Percentiles rank a stretch among this genome's conserved stretches.
Conservation (phyloP, 495 filamentous ascomycete genomes). For the Aspergillus kassunensis region DNA sequence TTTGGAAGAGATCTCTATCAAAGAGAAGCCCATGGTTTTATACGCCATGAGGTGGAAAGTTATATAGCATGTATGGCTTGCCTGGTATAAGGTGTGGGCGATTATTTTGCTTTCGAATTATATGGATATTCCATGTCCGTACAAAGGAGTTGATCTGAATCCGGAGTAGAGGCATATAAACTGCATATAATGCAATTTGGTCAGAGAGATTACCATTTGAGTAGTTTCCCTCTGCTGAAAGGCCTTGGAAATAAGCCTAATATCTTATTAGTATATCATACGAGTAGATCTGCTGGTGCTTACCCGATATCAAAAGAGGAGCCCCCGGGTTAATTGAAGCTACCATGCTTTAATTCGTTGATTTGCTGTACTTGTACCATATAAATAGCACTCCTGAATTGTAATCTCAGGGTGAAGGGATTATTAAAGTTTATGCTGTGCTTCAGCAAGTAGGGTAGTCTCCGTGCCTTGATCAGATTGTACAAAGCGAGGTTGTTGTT, state of each 20-base stretch:
- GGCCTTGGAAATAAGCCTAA: slow-evolving; percentile 3
- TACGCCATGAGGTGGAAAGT: slow-evolving; percentile 13
- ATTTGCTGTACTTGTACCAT: slow-evolving; percentile 11
- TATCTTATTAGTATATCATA: not conserved
- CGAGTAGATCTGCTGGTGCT: not conserved
- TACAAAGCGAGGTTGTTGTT: slow-evolving; percentile 8
- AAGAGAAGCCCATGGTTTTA: slow-evolving; percentile 13
- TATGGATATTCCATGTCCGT: slow-evolving; percentile 16
- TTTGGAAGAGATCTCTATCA: slow-evolving; percentile 3
- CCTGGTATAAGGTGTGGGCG: slow-evolving; percentile 13
- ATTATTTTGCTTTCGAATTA: slow-evolving; percentile 16
- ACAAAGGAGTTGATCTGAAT: slow-evolving; percentile 13
- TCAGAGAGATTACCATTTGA: slow-evolving; percentile 9
- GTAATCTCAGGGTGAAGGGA: slow-evolving; percentile 4
- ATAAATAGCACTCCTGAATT: slow-evolving; percentile 18
- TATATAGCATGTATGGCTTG: slow-evolving; percentile 19
- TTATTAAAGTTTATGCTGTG: no score
- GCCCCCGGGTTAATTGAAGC: slow-evolving; percentile 6
- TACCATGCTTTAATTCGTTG: slow-evolving; percentile 21
- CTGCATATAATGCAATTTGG: slow-evolving; percentile 15
- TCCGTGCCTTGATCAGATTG: slow-evolving; percentile 15
- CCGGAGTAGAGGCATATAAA: slow-evolving; percentile 19
- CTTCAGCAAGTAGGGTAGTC: slow-evolving; percentile 4
- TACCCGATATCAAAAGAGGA: slow-evolving; percentile 11
- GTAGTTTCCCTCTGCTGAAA: slow-evolving; percentile 13